Percentiles rank a stretch among this genome's conserved stretches.
phyloP scores from a whole-genome alignment of 2,329 filamentous ascomycete genomes.

The Diaporthe aspalathi region DNA sequence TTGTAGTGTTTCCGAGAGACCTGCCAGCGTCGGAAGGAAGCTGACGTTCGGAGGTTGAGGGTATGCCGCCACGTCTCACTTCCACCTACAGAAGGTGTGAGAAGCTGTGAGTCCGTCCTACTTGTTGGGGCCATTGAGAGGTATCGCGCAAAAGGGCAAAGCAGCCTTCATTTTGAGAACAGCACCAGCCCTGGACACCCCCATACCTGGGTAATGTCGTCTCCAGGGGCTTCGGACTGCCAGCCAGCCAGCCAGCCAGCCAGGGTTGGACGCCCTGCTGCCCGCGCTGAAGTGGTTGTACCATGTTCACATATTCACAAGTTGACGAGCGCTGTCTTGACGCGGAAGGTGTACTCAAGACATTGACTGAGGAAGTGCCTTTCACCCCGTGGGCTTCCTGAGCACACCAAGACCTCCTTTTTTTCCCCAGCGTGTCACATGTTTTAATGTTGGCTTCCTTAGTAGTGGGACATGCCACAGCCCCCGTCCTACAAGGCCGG shows the following conservation, averaged over 20 bases:
- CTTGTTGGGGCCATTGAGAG: background rate
- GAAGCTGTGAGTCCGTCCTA: background rate
- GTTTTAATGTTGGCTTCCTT: too few species aligned
- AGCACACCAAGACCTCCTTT: background rate
- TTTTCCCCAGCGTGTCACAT: too few species aligned
- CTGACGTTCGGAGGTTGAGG: background rate
- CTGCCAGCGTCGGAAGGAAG: too few species aligned
- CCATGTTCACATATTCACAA: too few species aligned
- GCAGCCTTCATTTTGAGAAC: background rate
- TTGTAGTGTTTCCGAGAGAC: too few species aligned
- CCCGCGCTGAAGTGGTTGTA: background rate
- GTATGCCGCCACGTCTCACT: background rate
- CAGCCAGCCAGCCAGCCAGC: too few species aligned
- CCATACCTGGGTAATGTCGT: background rate
- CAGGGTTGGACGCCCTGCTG: background rate
- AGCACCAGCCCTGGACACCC: background rate
- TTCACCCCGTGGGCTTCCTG: too few species aligned
- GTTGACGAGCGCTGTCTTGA: background rate
- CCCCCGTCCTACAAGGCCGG: background rate
- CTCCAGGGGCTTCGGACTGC: too few species aligned
- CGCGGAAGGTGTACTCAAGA: background rate
- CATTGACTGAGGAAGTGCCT: background rate
- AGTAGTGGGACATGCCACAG: background rate
- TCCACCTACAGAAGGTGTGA: background rate
- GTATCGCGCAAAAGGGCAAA: background rate